These are phyloP conservation scores for Ophiosphaerella herpotricha DNA, from an alignment of 2,329 filamentous ascomycete species.

Conservation along the genomic window DNA sequence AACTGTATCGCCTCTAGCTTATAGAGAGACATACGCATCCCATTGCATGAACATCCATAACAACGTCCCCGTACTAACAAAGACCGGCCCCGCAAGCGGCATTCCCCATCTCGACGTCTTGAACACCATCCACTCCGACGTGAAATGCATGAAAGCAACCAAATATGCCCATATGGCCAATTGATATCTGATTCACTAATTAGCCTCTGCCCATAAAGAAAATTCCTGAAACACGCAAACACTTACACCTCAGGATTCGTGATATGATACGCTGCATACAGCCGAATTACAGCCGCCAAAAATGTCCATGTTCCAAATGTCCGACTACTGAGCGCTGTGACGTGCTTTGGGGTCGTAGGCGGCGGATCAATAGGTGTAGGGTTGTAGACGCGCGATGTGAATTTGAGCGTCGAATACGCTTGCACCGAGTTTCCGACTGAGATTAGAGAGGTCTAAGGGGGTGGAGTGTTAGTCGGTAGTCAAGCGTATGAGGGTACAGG, in stretches of 20 bases:
- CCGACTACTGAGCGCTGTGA: conserved; percentile 76
- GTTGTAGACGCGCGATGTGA: conserved; percentile 86
- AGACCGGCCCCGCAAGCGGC: conserved; percentile 62
- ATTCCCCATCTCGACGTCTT: conserved; percentile 70
- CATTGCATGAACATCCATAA: conserved; percentile 71
- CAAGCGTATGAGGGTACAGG: neutral
- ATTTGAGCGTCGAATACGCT: conserved; percentile 77
- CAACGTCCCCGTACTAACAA: conserved; percentile 60
- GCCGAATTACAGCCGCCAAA: conserved; percentile 73
- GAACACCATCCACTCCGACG: conserved; percentile 79
- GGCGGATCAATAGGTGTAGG: conserved; percentile 55
- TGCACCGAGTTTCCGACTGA: conserved; percentile 86
- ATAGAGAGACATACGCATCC: conserved; percentile 64
- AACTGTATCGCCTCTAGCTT: neutral
- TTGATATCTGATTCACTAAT: conserved; percentile 63
- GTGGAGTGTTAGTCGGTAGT: neutral
- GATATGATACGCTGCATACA: conserved; percentile 85
- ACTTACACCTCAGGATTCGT: conserved; percentile 74
- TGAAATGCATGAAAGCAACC: conserved; percentile 64
- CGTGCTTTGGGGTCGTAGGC: conserved; percentile 50
- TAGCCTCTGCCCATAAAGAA: conserved; percentile 38
- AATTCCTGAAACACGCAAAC: conserved; percentile 66
- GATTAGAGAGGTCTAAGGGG: conserved; percentile 72
- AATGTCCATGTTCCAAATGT: conserved; percentile 90
- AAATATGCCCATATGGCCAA: conserved; percentile 81